Evolutionary conservation across 345 rosid genomes (phyloP).

Genomic region (Gossypium bickii): DNA sequence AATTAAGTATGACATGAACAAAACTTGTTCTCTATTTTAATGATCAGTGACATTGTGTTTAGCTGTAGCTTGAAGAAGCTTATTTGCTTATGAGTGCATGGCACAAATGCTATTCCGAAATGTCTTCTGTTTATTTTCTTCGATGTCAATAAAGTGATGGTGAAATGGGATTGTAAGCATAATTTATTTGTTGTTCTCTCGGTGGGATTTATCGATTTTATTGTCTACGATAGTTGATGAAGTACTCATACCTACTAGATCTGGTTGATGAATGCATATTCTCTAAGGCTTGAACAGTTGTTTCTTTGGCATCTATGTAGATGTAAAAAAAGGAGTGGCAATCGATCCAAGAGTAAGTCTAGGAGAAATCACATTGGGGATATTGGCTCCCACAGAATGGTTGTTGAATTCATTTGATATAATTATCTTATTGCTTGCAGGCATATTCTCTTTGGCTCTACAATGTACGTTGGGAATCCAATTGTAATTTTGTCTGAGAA

Average conservation of each 20-base stretch:
- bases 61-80: neutral
- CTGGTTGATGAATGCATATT: constrained; percentile 30
- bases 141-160: neutral
- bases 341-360: constrained; percentile 64
- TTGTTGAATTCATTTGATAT: neutral
- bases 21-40: neutral
- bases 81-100: neutral
- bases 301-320: constrained; percentile 33
- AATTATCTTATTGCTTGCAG: constrained; percentile 27
- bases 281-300: neutral
- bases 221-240: constrained; percentile 67
- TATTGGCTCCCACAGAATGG: neutral
- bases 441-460: constrained; percentile 84
- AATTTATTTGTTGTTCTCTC: constrained; percentile 9
- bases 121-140: neutral
- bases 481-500: constrained; percentile 75
- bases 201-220: neutral
- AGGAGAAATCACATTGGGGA: neutral
- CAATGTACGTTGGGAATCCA: constrained; percentile 93
- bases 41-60: neutral
- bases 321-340: constrained; percentile 54
- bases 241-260: constrained; percentile 81
- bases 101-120: neutral
- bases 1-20: too few species aligned
- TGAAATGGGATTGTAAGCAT: neutral